These are phyloP conservation scores for Microbotryum saponariae DNA, from an alignment of 1,284 basidiomycete genomes.

Conservation along the genomic window DNA sequence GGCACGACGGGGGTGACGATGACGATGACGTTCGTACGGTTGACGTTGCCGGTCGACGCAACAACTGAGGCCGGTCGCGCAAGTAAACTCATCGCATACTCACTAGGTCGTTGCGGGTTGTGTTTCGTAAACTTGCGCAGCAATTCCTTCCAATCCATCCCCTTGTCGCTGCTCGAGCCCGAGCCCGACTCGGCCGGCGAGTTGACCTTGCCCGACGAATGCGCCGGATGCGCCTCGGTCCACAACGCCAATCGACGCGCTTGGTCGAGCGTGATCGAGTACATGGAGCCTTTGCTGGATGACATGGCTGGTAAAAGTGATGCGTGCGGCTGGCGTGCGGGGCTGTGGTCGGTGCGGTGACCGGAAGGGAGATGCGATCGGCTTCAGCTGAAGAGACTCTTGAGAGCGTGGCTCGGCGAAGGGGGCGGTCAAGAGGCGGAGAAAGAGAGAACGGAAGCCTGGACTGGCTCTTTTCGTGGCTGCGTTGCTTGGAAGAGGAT, in stretches of 20 bases:
- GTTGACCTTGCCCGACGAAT: conserved; percentile 12
- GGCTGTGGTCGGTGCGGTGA: no score
- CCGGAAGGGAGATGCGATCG: no score
- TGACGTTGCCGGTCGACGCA: background rate
- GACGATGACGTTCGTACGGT: background rate
- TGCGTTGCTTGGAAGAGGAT: no score
- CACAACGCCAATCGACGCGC: conserved; percentile 15
- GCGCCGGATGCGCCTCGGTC: background rate
- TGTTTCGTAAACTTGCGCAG: conserved; percentile 28
- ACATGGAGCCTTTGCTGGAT: conserved; percentile 6
- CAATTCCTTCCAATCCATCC: conserved; percentile 29
- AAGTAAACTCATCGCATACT: background rate
- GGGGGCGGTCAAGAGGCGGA: no score
- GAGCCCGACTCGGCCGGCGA: no score
- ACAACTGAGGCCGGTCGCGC: background rate
- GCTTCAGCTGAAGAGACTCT: no score
- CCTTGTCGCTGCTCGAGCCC: background rate
- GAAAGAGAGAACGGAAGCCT: no score
- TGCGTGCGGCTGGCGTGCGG: no score
- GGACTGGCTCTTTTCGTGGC: no score
- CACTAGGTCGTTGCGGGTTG: conserved; percentile 16
- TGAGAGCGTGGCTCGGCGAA: no score
- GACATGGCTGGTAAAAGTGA: background rate
- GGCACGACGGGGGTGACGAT: no score
- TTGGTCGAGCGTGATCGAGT: conserved; percentile 17